These are phyloP conservation scores for Phaseolus coccineus DNA, from an alignment of 331 rosid species.

Conservation along the genomic window DNA sequence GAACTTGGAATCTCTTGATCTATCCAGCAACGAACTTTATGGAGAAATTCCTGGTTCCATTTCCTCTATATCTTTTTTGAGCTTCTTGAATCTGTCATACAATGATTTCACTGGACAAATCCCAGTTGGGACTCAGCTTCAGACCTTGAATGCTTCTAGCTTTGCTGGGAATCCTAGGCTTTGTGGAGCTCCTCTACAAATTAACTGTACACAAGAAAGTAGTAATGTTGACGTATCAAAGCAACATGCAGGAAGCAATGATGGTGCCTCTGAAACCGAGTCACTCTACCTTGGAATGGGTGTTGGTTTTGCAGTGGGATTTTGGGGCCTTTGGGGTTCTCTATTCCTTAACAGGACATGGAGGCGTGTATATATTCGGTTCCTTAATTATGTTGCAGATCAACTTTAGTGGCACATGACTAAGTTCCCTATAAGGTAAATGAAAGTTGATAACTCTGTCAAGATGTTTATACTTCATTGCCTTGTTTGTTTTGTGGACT, in stretches of 20 bases:
- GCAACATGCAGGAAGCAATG: conserved; percentile 11
- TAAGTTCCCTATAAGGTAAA: not conserved
- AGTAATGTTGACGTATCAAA: not conserved
- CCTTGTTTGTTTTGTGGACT: too few species aligned
- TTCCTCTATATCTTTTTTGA: conserved; percentile 5
- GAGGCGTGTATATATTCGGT: conserved; percentile 34
- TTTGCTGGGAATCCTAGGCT: conserved; percentile 36
- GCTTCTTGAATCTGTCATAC: conserved; percentile 32
- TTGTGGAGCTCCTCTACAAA: conserved; percentile 36
- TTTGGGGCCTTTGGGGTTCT: conserved; percentile 28
- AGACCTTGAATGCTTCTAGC: not conserved
- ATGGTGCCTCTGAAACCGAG: not conserved
- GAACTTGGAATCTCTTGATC: conserved; percentile 41
- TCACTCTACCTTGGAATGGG: conserved; percentile 41
- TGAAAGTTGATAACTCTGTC: not conserved
- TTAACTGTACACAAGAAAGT: not conserved
- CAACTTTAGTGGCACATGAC: not conserved
- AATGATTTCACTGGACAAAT: conserved; percentile 36
- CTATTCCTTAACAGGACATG: conserved; percentile 24
- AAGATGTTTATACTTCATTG: too few species aligned
- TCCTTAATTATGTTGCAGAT: conserved; percentile 6
- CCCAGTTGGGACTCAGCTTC: conserved; percentile 40
- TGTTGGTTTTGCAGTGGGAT: conserved; percentile 39
- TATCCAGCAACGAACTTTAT: conserved; percentile 23
- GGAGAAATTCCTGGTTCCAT: conserved; percentile 35